Percentiles rank a stretch among this genome's conserved stretches.
Conservation (phyloP, 2,329 filamentous ascomycete species). For the Arthroderma uncinatum region DNA sequence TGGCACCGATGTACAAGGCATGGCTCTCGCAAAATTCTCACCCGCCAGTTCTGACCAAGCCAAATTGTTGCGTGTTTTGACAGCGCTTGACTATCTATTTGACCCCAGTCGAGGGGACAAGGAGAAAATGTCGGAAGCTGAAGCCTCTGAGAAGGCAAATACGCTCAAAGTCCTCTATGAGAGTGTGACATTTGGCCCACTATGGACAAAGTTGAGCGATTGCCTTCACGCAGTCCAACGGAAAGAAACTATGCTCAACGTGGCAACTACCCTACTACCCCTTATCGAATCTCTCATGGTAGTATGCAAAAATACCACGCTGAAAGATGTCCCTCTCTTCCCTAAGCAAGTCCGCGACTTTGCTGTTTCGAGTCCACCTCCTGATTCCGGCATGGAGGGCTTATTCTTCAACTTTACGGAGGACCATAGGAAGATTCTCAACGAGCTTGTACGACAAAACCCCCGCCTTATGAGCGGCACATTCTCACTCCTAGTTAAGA, state of each 20-base stretch:
- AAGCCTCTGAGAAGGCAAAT: conserved; percentile 62
- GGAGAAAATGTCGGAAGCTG: conserved; percentile 42
- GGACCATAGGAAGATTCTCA: conserved; percentile 92
- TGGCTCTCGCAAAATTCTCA: conserved; percentile 90
- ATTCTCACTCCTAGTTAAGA: conserved; percentile 91
- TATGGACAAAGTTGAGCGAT: conserved; percentile 86
- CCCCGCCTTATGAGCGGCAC: conserved; percentile 98
- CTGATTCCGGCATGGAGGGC: conserved; percentile 71
- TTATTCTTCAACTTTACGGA: conserved; percentile 97
- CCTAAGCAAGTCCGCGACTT: conserved; percentile 52
- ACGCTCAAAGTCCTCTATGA: conserved; percentile 81
- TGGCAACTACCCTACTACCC: conserved; percentile 87
- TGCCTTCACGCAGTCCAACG: conserved; percentile 81
- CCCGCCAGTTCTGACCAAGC: conserved; percentile 93
- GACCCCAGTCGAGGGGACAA: conserved; percentile 59
- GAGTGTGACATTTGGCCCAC: conserved; percentile 73
- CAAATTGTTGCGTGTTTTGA: conserved; percentile 82
- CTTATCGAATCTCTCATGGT: conserved; percentile 97
- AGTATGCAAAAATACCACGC: conserved; percentile 92
- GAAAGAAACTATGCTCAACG: conserved; percentile 90
- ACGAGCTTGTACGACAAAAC: conserved; percentile 92
- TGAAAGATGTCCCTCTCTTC: conserved; percentile 51
- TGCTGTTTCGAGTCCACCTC: conserved; percentile 61
- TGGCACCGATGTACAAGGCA: conserved; percentile 87
- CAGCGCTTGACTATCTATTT: conserved; percentile 90